Base-by-base conservation (phyloP, 371 early-diverging fungal genomes). In the Homolaphlyctis polyrhiza region DNA sequence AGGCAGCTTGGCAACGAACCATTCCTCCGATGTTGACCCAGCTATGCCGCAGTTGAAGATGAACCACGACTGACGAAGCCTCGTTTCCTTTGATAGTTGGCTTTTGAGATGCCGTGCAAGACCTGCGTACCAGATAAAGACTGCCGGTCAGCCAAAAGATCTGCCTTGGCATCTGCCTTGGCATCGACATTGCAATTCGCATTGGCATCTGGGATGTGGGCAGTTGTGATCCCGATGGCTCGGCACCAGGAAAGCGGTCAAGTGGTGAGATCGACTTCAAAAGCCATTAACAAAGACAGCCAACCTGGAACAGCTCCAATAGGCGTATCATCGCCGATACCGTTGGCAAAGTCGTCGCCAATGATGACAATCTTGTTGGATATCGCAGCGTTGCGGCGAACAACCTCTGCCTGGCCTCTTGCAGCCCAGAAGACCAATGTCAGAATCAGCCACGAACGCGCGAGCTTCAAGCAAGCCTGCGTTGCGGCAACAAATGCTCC, bases 341-440 rank as follows among this genome's bases (percentile, higher is more conserved):
- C 75, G 35, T 51, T 68, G 11, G 75, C 75, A 49, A 65, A 60
- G 60, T 74, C 75, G 39, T 74, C 75, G 5, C 75, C 74, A 6
- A 51, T 11, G 32, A 51, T 51, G 32, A 51, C 8, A 14, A 51
- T 28, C 14, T 11, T 21, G 52, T 51, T 51, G 52, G 25, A 25
- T 8, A 51, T 14, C 28, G 25, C 32, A 51, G 14, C 6, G 32
- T 32, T 6, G 52, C 52, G 52, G 32, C 27, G 52, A 14, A 45
- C 45, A 16, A 45, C 23, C 18, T 16, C 45, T 18, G 45, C 16
- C 16, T 16, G 23, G 16, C 45, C 45, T 14, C 32, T 14, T 28
- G 52, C 52, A 6, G 27, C 11, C 52, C 52, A 51, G 14, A 21
- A 11, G 32, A 32, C 52, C 52, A 51, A 27, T 27, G 27, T 11